Base-by-base conservation (phyloP, 768 basidiomycete species). In the Termitomyces titanicus region DNA sequence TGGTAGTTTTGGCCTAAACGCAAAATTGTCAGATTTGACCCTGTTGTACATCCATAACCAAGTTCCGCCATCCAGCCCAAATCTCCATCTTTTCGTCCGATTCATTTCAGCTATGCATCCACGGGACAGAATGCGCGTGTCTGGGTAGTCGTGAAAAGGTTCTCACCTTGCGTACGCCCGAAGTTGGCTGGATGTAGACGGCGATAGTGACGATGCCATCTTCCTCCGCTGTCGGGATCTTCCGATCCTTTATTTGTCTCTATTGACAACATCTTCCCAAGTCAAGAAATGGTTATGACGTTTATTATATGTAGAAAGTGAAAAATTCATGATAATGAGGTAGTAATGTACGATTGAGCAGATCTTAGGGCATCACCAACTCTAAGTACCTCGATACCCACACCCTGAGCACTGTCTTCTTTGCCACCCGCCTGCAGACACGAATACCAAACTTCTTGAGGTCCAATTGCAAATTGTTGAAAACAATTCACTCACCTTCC, bases 341-440 rank as follows among this genome's bases (percentile, higher is more conserved):
- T 29, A 7, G 56, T 58, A n/a, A 77, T 47, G 60, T 77, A 78
- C 47, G 72, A 65, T 58, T 72, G 72, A 3, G 90, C 92, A 22
- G 76, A 74, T 53, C 63, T 66, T 18, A 93, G 62, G 1, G 91
- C 94, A 56, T 89, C 90, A 15, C 79, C 72, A 2, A 93, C 71
- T 70, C 81, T 86, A 24, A 70, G 70, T 0, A 79, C 69, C 57
- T 91, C 79, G 3, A 76, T 71, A 29, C 97, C 97, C 13, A 96
- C 85, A 24, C 97, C 97, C 65, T 95, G 93, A 2, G 89, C 89
- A 53, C 83, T 80, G 35, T 98, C 97, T 56, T 92, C 92, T 71
- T 95, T 98, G 13, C 97, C 97, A 52, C 97, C 97, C 49, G 93
- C 93, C 92, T 94, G 52, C 27, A 37, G 17, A 25, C 8, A 54